These are phyloP conservation scores for Barnettozyma salicaria DNA, from an alignment of 805 yeast genomes.

Conservation along the genomic window DNA sequence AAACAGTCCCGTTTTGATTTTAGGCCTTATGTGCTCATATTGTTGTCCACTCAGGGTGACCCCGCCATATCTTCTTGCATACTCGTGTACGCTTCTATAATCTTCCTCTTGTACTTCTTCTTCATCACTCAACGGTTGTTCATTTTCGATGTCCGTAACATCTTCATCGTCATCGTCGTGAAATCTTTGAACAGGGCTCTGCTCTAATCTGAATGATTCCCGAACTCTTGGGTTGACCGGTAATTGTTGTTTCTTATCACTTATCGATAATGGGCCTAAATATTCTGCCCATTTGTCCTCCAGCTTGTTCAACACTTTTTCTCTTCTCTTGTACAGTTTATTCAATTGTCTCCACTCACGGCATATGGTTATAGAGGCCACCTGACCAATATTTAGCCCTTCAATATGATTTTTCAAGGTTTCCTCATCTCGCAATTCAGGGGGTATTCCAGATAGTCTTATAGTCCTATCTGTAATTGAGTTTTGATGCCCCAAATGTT, in stretches of 20 bases:
- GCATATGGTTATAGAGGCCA: constrained; percentile 71
- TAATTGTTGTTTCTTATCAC: constrained; percentile 14
- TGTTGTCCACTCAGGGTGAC: constrained; percentile 16
- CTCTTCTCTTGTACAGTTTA: constrained; percentile 53
- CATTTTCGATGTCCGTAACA: constrained; percentile 8
- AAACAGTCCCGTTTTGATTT: constrained; percentile 48
- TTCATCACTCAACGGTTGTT: constrained; percentile 9
- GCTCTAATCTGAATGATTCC: constrained; percentile 21
- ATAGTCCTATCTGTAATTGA: constrained; percentile 90
- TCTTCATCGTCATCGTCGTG: constrained; percentile 11
- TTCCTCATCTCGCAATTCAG: constrained; percentile 65
- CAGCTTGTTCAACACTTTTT: constrained; percentile 43
- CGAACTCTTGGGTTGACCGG: constrained; percentile 22
- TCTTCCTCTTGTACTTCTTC: constrained; percentile 16
- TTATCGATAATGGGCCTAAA: constrained; percentile 36
- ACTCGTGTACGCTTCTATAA: constrained; percentile 20
- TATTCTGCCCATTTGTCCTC: constrained; percentile 73
- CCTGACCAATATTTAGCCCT: constrained; percentile 71
- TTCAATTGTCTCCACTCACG: constrained; percentile 82
- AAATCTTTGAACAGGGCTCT: constrained; percentile 13
- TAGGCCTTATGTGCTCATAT: constrained; percentile 49
- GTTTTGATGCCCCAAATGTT: constrained; percentile 76
- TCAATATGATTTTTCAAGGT: constrained; percentile 71
- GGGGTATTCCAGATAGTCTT: constrained; percentile 82
- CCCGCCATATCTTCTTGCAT: constrained; percentile 16